Conservation (phyloP, 2,329 filamentous ascomycete species). For the Aureobasidium sp. region DNA sequence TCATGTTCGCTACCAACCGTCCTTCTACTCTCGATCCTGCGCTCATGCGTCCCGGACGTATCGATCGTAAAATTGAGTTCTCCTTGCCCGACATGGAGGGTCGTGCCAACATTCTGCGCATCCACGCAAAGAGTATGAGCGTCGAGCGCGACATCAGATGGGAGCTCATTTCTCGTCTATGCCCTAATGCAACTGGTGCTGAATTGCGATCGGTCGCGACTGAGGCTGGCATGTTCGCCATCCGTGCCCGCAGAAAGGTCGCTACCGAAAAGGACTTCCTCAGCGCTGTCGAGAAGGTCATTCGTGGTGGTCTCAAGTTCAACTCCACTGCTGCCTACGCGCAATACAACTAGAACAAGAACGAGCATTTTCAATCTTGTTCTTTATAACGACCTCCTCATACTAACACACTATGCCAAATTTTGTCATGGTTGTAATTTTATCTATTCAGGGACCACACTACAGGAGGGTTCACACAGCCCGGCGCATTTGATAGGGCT, state of each 20-base stretch:
- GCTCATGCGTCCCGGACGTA: constrained; percentile 92
- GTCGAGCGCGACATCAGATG: constrained; percentile 97
- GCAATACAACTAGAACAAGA: constrained; percentile 79
- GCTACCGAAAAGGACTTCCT: constrained; percentile 98
- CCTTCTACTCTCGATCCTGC: constrained; percentile 94
- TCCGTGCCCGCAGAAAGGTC: constrained; percentile 89
- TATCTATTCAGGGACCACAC: constrained; percentile 6
- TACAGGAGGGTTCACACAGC: neutral
- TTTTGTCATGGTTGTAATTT: constrained; percentile 10
- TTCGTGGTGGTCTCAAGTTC: constrained; percentile 98
- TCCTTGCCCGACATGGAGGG: constrained; percentile 94
- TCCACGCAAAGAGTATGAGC: constrained; percentile 99
- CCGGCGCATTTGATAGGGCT: constrained; percentile 7
- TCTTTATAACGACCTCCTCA: neutral
- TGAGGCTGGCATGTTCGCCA: constrained; percentile 97
- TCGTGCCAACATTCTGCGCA: constrained; percentile 92
- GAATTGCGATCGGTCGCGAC: constrained; percentile 95
- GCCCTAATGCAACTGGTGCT: constrained; percentile 93
- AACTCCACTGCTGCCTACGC: constrained; percentile 97
- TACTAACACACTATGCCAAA: neutral
- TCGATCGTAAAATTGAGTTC: constrained; percentile 98
- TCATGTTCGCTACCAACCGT: constrained; percentile 98
- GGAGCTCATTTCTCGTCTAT: constrained; percentile 95
- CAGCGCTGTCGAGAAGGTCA: constrained; percentile 97
- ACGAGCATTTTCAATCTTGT: neutral